A percentile compares a stretch with the other conserved stretches of the same genome.
Conservation (phyloP, 1,284 basidiomycete genomes). For the Tilletia caries region DNA sequence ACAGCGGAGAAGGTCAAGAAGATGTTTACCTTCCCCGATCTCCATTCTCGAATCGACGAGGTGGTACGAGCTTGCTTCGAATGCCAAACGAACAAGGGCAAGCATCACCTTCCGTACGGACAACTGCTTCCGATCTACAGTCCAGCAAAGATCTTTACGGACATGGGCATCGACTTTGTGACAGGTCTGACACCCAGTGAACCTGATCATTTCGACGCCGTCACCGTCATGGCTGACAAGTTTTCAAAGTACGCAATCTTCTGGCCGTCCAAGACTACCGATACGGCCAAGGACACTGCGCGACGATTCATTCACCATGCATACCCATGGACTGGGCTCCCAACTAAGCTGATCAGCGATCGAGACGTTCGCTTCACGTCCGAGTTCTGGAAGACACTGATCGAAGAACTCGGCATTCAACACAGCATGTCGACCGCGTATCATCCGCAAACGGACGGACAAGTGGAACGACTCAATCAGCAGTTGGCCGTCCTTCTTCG, state of each 20-base stretch:
- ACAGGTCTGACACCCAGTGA: neutral
- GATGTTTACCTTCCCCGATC: neutral
- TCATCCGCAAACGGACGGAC: neutral
- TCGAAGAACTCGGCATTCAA: neutral
- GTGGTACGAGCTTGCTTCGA: neutral
- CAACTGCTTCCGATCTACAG: neutral
- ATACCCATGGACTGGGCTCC: neutral
- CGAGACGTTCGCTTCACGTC: neutral
- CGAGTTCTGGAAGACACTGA: neutral
- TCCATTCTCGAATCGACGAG: neutral
- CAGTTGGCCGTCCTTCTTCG: constrained; percentile 54
- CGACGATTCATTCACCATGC: neutral
- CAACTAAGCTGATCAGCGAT: neutral
- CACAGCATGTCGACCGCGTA: neutral
- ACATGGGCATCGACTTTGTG: neutral
- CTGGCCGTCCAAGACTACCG: neutral
- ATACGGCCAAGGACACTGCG: neutral
- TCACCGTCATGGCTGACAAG: neutral
- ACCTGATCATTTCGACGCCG: neutral
- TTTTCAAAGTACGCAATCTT: neutral
- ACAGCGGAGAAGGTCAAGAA: neutral
- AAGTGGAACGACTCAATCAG: constrained; percentile 38
- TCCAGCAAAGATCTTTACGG: neutral
- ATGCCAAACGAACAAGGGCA: neutral
- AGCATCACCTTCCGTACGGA: neutral